These are phyloP conservation scores for Carex cristatella DNA, from an alignment of 176 grass and related monocot species.

Conservation along the genomic window DNA sequence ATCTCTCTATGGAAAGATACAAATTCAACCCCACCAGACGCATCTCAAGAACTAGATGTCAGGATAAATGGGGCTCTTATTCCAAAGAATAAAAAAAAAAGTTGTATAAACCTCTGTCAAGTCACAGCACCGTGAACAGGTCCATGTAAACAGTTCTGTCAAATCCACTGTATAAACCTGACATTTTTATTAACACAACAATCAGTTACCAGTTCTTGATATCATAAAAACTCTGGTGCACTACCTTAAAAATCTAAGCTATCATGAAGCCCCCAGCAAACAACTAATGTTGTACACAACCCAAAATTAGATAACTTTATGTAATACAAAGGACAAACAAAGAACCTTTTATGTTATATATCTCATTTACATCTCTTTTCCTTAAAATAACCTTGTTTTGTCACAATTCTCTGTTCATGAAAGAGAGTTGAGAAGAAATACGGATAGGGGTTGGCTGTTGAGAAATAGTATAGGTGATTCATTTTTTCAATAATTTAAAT, in stretches of 20 bases:
- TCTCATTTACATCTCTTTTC: not conserved
- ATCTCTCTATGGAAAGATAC: not conserved
- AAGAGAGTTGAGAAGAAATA: not conserved
- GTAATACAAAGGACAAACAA: not conserved
- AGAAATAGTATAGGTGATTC: not conserved
- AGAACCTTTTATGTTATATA: not conserved
- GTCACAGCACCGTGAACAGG: constrained; percentile 74
- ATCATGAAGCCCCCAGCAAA: not conserved
- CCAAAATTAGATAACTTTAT: not conserved
- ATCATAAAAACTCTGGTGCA: constrained; percentile 5
- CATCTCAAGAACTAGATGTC: not conserved
- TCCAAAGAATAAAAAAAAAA: constrained; percentile 10
- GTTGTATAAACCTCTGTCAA: constrained; percentile 43
- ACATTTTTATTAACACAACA: constrained; percentile 12
- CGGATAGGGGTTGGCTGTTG: not conserved
- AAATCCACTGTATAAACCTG: constrained; percentile 94
- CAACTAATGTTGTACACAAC: not conserved
- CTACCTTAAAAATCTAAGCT: not conserved
- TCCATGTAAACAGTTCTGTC: constrained; percentile 83
- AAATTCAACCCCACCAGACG: not conserved
- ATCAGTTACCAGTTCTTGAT: not conserved
- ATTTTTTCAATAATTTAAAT: not conserved
- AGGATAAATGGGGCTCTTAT: not conserved
- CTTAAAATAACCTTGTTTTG: not conserved
- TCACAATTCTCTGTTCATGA: not conserved